These are phyloP conservation scores for Ilyonectria sp. DNA, from an alignment of 2,329 filamentous ascomycete species.

Conservation along the genomic window DNA sequence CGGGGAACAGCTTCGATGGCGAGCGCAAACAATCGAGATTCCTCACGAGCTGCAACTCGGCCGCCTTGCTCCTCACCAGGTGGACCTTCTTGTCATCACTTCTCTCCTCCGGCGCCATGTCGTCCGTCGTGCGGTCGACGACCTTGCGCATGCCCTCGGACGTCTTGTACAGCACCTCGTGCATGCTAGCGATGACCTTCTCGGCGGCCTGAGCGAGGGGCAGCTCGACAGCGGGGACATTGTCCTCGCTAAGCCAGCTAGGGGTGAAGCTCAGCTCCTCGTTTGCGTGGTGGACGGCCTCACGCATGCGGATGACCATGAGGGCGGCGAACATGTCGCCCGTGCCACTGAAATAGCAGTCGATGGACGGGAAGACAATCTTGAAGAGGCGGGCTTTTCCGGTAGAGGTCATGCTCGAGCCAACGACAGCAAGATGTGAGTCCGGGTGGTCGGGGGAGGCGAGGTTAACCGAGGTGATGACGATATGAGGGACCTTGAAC, in stretches of 20 bases:
- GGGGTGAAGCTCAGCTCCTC: constrained; percentile 64
- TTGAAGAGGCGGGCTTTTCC: constrained; percentile 86
- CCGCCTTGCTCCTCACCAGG: constrained; percentile 83
- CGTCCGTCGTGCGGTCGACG: constrained; percentile 60
- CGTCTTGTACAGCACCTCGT: constrained; percentile 82
- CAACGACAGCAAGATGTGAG: constrained; percentile 78
- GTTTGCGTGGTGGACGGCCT: constrained; percentile 73
- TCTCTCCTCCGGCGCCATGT: constrained; percentile 61
- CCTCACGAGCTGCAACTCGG: constrained; percentile 87
- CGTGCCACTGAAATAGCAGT: constrained; percentile 96
- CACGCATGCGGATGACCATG: constrained; percentile 87
- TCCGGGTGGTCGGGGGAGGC: constrained; percentile 65
- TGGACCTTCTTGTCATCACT: constrained; percentile 71
- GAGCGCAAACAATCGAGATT: constrained; percentile 78
- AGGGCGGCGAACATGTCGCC: constrained; percentile 99
- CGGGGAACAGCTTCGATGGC: constrained; percentile 76
- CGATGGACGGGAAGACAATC: constrained; percentile 87
- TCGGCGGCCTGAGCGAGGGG: constrained; percentile 88
- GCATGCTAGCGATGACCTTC: constrained; percentile 94
- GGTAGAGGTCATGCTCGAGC: constrained; percentile 77
- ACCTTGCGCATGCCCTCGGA: constrained; percentile 73
- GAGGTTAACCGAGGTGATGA: constrained; percentile 91
- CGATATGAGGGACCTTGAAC: constrained; percentile 86
- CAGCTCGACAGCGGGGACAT: constrained; percentile 77
- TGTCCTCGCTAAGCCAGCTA: constrained; percentile 85